Base-by-base conservation (phyloP, 2,329 filamentous ascomycete genomes). In the Zymoseptoria tritici region DNA sequence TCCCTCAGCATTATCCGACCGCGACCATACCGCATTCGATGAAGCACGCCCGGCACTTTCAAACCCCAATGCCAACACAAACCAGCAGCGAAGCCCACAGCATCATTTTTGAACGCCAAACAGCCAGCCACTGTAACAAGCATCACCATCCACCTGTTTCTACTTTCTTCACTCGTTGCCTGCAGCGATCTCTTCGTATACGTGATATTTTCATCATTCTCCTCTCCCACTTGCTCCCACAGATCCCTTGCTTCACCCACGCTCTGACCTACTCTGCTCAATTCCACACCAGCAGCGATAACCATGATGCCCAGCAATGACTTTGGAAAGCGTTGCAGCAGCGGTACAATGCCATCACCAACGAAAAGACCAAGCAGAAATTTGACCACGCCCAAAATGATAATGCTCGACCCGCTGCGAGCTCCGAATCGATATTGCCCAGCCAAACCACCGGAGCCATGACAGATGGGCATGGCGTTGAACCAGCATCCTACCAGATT, bases 401-500 rank as follows among this genome's bases (percentile, higher is more conserved):
- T 84, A 62, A 97, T 82, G 67, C 88, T 91, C 0, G 90, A 85
- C 9, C 93, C 93, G 60, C 90, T 95, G 54, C 93, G 86, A 4
- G 93, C 92, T 0, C 93, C 93, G 67, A 97, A 97, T 4, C 91
- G 85, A 73, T 91, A 90, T 72, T 97, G 93, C 0, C 89, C 94
- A 4, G 94, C 94, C 0, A 97, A 79, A 0, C 93, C 93, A 2
- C 93, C 93, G 0, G 91, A 91, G 4, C 93, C 93, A 72, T 97
- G 94, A 71, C 94, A 97, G 3, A 94, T 86, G 2, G 93, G 94
- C 94, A 97, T 97, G 4, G 88, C 89, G 54, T 92, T 92, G 68
- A 96, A 95, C 89, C 90, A 96, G 68, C 90, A 92, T 16, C 89
- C 88, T 1, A 88, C 73, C 3, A 97, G 77, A 71, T 97, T 97